Base-by-base conservation (phyloP, 108 stramenopile genomes). In the Parmales sp. region DNA sequence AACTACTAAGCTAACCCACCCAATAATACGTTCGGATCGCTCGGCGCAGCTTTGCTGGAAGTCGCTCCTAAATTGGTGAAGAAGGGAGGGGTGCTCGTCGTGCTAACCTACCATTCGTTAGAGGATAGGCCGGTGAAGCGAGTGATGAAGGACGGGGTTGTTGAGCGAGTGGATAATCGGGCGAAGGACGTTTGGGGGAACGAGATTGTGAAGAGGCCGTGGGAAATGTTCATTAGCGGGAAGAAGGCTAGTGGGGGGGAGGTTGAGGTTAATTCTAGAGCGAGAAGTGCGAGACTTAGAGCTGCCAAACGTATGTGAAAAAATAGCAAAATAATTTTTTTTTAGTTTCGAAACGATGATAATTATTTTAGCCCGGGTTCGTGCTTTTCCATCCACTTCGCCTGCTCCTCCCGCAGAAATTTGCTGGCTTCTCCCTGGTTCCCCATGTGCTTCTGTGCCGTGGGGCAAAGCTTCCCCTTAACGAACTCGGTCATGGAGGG, bases 91-190 rank as follows among this genome's bases (percentile, higher is more conserved):
- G 66, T 74, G 2, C 68, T 94, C 28, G 95, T 84, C 0, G 88
- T 92, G 19, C 60, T 96, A 64, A 82, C 89, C n/a, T 96, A 94
- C 77, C 95, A 96, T 68, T 87, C 85, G 63, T 84, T 94, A 82
- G 95, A 96, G 69, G 95, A 94, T 72, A 76, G 92, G 38, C 81
- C 83, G 28, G 83, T 89, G 8, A 94, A 94, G 67, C 82, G 91
- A 28, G 78, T 88, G 13, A 83, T 93, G 72, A 75, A 89, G 26
- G 87, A 90, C 78, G 91, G 91, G 9, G 80, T 72, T 1, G 63
- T 86, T 1, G 68, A 74, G 60, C 63, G 51, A 64, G 2, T 48
- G 44, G 49, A 23, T 63, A 31, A 44, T 1, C 37, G 38, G 46
- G 41, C 37, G 60, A 74, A 78, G 45, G 91, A 92, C 68, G 69